Evolutionary conservation across 164 flowering plant species (phyloP).

Genomic region (Aristolochia contorta): DNA sequence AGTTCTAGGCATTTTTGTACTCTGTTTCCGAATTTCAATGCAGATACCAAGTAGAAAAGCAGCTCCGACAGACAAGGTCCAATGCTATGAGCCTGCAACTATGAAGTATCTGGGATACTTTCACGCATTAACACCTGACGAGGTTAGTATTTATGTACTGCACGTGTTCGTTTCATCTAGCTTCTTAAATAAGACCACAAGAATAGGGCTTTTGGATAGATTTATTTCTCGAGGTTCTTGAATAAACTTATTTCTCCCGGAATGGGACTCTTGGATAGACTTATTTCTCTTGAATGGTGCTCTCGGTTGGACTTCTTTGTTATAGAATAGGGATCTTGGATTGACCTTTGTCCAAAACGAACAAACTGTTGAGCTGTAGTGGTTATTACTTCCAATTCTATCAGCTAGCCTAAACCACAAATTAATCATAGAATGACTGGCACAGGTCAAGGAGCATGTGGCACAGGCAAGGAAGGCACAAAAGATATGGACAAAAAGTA

Average conservation of each 20-base stretch:
- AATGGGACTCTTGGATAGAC: background rate
- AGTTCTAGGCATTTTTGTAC: background rate
- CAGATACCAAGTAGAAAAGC: conserved; percentile 82
- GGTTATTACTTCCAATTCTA: too few relatives aligned
- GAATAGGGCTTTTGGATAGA: background rate
- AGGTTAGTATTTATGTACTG: conserved; percentile 33
- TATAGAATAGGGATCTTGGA: background rate
- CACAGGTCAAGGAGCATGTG: conserved; percentile 80
- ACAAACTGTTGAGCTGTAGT: too few relatives aligned
- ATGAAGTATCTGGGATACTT: conserved; percentile 90
- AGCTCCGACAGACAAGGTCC: conserved; percentile 66
- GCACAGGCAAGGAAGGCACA: conserved; percentile 82
- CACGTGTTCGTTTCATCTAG: too few relatives aligned
- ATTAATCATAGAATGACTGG: conserved; percentile 7
- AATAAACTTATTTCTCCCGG: background rate
- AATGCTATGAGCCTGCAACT: conserved; percentile 98
- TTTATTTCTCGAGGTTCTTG: background rate
- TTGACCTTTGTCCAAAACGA: too few relatives aligned
- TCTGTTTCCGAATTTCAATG: conserved; percentile 12
- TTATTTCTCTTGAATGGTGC: background rate
- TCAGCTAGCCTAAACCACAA: background rate
- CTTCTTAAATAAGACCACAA: background rate
- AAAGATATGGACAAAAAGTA: conserved; percentile 74
- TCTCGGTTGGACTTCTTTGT: background rate
- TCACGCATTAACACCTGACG: conserved; percentile 65